Percentiles rank a stretch among this genome's conserved stretches.
phyloP scores from a whole-genome alignment of 352 stramenopile genomes.

The Elongisporangium senticosum region DNA sequence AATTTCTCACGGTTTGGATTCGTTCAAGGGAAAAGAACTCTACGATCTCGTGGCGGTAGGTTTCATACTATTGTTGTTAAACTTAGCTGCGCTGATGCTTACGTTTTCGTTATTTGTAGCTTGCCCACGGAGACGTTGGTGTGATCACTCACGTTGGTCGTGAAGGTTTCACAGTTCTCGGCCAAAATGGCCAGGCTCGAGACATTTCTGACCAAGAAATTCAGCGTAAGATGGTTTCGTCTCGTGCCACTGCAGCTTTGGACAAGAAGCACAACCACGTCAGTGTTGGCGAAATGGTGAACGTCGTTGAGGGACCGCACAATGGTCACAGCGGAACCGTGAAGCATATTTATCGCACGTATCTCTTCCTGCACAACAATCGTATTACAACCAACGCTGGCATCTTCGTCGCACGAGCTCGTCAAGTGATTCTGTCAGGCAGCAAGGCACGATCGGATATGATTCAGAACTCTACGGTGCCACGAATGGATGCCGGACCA shows the following conservation, averaged over 20 bases:
- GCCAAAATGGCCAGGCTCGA: conserved; percentile 77
- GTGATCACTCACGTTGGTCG: conserved; percentile 89
- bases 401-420: conserved; percentile 84
- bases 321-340: conserved; percentile 83
- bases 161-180: conserved; percentile 85
- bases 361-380: conserved; percentile 89
- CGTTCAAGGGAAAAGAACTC: conserved; percentile 87
- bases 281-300: conserved; percentile 87
- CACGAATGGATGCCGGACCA: conserved; percentile 43
- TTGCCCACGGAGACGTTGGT: conserved; percentile 83
- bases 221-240: conserved; percentile 84
- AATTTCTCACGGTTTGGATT: conserved; percentile 85
- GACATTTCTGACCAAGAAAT: conserved; percentile 87
- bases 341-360: conserved; percentile 89
- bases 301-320: conserved; percentile 82
- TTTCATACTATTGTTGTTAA: background rate
- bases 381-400: conserved; percentile 84
- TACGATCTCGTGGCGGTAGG: conserved; percentile 84
- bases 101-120: conserved; percentile 15
- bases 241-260: conserved; percentile 68
- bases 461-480: conserved; percentile 79
- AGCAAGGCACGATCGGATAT: conserved; percentile 85
- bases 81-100: conserved; percentile 3
- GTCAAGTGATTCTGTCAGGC: conserved; percentile 76
- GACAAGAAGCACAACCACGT: conserved; percentile 90